Base-by-base conservation (phyloP, 495 filamentous ascomycete genomes). In the Penicillium robsamsonii region DNA sequence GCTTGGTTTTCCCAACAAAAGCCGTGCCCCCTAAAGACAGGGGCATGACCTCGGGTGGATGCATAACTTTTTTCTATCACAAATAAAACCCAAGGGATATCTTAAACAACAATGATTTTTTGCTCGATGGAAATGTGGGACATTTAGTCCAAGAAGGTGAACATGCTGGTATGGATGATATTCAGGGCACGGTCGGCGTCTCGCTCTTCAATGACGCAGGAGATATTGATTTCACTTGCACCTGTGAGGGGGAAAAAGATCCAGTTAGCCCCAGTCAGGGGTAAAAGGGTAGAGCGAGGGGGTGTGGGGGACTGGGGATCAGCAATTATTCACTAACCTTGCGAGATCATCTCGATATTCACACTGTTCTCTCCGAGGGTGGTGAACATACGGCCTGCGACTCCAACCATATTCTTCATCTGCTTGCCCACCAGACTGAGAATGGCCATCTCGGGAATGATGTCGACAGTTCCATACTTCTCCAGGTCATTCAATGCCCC, bases 211-310 rank as follows among this genome's bases (percentile, higher is more conserved):
- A 98, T 95, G 8, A 98, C 94, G 70, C 94, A 97, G 13, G 90
- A 94, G 51, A 98, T 98, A 70, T 96, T 97, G 74, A 98, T 98
- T 78, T 98, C 94, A 65, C 92, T 96, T 42, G 92, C 91, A 55
- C 93, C 94, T 96, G 73, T 17, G 60, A 40, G 44, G 47, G 46
- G 44, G 31, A 20, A 60, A 55, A 38, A 43, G 18, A 46, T 29
- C 27, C 8, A 15, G 45, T 73, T 46, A 74, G 66, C 55, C 50
- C 27, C 41, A 40, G 45, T 50, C 20, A 44, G 58, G 58, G 44
- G 15, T 53, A 50, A 20, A 44, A 58, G 57, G 38, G 17, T 50
- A 50, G 24, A 29, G 35, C 17, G 35, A 33, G 27, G 59, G 53
- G 46, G 27, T 27, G 59, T 41, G 40, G 41, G 44, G 35, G 37